phyloP scores from a whole-genome alignment of 164 flowering plant species.

The Kalanchoe fedtschenkoi region DNA sequence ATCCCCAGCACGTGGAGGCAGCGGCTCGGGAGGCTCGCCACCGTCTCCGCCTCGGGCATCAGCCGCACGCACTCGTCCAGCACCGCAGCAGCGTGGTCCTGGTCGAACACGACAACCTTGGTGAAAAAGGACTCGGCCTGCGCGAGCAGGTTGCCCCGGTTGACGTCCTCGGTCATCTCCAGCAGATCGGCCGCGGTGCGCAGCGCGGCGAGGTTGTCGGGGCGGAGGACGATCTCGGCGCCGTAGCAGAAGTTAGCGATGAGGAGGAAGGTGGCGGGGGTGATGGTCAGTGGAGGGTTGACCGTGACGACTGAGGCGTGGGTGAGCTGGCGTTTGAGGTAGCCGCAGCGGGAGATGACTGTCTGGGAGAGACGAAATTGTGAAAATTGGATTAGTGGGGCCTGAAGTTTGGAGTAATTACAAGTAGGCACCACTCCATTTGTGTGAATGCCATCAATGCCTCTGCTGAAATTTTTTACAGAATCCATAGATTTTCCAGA shows the following conservation, averaged over 20 bases:
- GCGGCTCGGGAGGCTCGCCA: constrained; percentile 41
- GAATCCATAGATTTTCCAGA: not conserved
- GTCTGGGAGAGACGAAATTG: not conserved
- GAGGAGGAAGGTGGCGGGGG: constrained; percentile 48
- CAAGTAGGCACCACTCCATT: not conserved
- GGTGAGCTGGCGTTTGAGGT: constrained; percentile 42
- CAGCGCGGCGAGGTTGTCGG: constrained; percentile 54
- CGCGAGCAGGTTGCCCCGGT: constrained; percentile 26
- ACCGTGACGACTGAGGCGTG: constrained; percentile 30
- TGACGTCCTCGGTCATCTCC: constrained; percentile 37
- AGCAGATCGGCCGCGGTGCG: constrained; percentile 53
- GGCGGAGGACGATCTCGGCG: constrained; percentile 33
- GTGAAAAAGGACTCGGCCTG: constrained; percentile 51
- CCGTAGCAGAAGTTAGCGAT: constrained; percentile 61
- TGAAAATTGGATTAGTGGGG: not conserved
- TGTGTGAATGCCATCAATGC: not conserved
- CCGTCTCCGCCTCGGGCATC: constrained; percentile 66
- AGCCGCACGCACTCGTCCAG: constrained; percentile 39
- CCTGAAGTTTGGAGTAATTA: not conserved
- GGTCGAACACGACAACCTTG: constrained; percentile 29
- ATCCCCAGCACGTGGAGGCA: constrained; percentile 40
- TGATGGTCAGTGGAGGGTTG: constrained; percentile 48
- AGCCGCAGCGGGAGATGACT: constrained; percentile 20
- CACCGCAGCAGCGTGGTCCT: constrained; percentile 32
- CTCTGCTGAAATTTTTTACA: not conserved